A percentile compares a stretch with the other conserved stretches of the same genome.
These are phyloP conservation scores for Penicillium glabrum DNA, from an alignment of 2,329 filamentous ascomycete genomes.

Conservation along the genomic window DNA sequence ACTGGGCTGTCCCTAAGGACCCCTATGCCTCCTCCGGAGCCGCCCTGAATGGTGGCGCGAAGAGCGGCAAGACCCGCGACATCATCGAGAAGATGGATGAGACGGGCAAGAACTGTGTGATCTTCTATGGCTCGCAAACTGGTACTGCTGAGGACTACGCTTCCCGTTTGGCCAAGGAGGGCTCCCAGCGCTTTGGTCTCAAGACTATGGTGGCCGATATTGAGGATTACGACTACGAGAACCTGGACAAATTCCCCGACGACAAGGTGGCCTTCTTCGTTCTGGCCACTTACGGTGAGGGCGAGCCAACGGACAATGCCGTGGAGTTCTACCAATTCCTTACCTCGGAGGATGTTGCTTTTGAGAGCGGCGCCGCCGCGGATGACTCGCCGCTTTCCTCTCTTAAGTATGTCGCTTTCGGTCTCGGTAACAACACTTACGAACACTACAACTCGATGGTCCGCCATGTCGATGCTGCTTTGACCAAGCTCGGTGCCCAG, in stretches of 20 bases:
- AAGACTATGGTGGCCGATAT: slow-evolving; percentile 98
- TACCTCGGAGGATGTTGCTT: slow-evolving; percentile 74
- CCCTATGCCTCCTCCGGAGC: slow-evolving; percentile 75
- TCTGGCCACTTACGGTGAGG: slow-evolving; percentile 95
- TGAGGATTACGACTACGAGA: slow-evolving; percentile 97
- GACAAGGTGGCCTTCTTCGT: slow-evolving; percentile 96
- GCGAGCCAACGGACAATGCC: slow-evolving; percentile 97
- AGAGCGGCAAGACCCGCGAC: slow-evolving; percentile 82
- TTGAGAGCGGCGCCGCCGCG: slow-evolving; percentile 65
- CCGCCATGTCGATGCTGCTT: slow-evolving; percentile 78
- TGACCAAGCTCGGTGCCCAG: slow-evolving; percentile 78
- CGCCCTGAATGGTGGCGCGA: slow-evolving; percentile 63
- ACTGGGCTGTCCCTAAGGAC: slow-evolving; percentile 80
- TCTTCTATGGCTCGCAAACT: slow-evolving; percentile 98
- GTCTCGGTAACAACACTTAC: slow-evolving; percentile 98
- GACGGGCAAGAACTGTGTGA: slow-evolving; percentile 91
- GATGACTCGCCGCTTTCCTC: slow-evolving; percentile 74
- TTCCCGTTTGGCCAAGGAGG: slow-evolving; percentile 92
- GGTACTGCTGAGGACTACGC: slow-evolving; percentile 98
- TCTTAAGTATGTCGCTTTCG: slow-evolving; percentile 92
- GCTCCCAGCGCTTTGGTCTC: slow-evolving; percentile 90
- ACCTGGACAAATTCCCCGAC: slow-evolving; percentile 80
- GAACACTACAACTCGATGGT: slow-evolving; percentile 99
- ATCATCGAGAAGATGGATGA: slow-evolving; percentile 96
- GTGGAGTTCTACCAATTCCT: slow-evolving; percentile 99